Conservation (phyloP, 2,329 filamentous ascomycete genomes). For the Pseudogymnoascus sp. region DNA sequence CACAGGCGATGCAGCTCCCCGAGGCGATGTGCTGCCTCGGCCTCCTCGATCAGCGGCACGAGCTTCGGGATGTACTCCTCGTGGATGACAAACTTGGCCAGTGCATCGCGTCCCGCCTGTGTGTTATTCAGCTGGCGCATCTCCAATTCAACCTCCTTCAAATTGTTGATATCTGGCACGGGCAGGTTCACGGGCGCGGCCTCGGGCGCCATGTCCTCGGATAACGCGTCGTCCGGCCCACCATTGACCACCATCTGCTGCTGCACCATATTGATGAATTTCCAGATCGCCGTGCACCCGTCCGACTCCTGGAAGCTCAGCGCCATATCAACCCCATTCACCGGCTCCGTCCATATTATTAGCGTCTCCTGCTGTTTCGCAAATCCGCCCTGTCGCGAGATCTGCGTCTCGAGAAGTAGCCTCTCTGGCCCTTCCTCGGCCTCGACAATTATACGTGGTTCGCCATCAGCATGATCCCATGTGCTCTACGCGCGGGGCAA, state of each 20-base stretch:
- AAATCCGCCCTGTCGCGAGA: conserved; percentile 90
- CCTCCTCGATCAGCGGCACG: conserved; percentile 76
- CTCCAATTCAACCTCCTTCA: conserved; percentile 75
- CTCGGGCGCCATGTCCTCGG: conserved; percentile 78
- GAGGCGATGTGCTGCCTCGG: conserved; percentile 85
- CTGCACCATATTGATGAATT: conserved; percentile 84
- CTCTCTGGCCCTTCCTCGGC: conserved; percentile 86
- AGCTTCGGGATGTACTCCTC: conserved; percentile 85
- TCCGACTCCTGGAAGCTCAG: conserved; percentile 97
- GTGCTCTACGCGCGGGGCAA: conserved; percentile 34
- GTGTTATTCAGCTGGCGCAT: conserved; percentile 75
- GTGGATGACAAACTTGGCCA: conserved; percentile 77
- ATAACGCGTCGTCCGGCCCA: conserved; percentile 74
- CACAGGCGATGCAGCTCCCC: conserved; percentile 83
- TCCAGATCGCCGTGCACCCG: conserved; percentile 89
- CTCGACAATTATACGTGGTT: conserved; percentile 81
- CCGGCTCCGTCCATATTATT: conserved; percentile 91
- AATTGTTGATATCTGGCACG: conserved; percentile 69
- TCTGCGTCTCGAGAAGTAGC: conserved; percentile 79
- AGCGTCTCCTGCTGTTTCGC: conserved; percentile 99
- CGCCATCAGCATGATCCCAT: conserved; percentile 38
- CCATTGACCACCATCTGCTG: conserved; percentile 60
- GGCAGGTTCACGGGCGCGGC: conserved; percentile 66
- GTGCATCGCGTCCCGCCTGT: conserved; percentile 69
- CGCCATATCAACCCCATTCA: conserved; percentile 87